Percentiles rank a stretch among this genome's conserved stretches.
phyloP scores from a whole-genome alignment of 75 land plant species.

The Isoetes taiwanensis region DNA sequence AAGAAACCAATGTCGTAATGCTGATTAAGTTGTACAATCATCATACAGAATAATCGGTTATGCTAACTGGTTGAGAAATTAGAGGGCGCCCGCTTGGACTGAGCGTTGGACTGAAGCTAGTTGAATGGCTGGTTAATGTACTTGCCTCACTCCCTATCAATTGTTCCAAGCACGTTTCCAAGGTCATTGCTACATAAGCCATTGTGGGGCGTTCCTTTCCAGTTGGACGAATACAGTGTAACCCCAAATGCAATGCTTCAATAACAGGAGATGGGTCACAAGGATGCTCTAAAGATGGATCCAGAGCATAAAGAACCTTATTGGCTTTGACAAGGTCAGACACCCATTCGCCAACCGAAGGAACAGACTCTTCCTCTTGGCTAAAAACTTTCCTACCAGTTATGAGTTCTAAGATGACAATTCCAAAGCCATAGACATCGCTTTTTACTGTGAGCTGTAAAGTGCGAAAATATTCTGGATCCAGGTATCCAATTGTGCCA shows the following conservation, averaged over 20 bases:
- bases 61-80: too few species aligned
- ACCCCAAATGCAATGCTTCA: neutral
- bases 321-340: neutral
- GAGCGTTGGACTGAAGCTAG: too few species aligned
- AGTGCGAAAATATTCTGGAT: slow-evolving; percentile 9
- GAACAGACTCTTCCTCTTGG: neutral
- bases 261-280: neutral
- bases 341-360: neutral
- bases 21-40: too few species aligned
- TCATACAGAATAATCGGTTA: too few species aligned
- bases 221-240: slow-evolving; percentile 12
- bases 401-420: slow-evolving; percentile 3
- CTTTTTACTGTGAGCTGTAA: slow-evolving; percentile 6
- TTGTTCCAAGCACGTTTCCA: too few species aligned
- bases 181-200: slow-evolving; percentile 15
- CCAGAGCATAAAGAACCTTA: neutral
- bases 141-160: too few species aligned
- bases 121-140: too few species aligned
- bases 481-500: slow-evolving; percentile 14
- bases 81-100: too few species aligned
- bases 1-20: too few species aligned
- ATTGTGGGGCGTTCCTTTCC: slow-evolving; percentile 22
- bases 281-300: neutral
- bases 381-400: neutral
- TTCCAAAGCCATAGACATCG: slow-evolving; percentile 11